Evolutionary conservation across 225 moss, liverwort and hornwort genomes (phyloP).

Genomic region (Marchantia polymorpha): DNA sequence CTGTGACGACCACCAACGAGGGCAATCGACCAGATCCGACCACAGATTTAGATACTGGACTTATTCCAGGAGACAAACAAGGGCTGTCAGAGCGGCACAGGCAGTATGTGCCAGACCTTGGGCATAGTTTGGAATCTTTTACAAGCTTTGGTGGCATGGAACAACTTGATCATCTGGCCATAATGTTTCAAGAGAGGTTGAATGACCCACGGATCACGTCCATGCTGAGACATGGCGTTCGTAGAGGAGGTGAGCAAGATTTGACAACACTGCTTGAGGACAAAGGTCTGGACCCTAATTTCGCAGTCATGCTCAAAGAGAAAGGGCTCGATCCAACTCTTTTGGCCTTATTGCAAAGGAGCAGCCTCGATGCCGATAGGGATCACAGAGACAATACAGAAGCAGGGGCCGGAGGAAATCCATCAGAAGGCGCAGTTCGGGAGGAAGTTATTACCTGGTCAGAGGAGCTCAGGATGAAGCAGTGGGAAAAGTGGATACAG

Average conservation of each 20-base stretch:
- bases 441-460: constrained; percentile 73
- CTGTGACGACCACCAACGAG: not conserved
- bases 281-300: constrained; percentile 89
- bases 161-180: constrained; percentile 74
- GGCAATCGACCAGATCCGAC: constrained; percentile 10
- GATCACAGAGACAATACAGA: constrained; percentile 63
- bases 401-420: constrained; percentile 49
- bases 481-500: constrained; percentile 71
- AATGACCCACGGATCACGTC: constrained; percentile 77
- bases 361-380: constrained; percentile 92
- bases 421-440: constrained; percentile 45
- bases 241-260: constrained; percentile 80
- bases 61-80: constrained; percentile 17
- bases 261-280: constrained; percentile 83
- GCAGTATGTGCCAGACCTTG: constrained; percentile 34
- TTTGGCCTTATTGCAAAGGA: constrained; percentile 82
- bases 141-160: constrained; percentile 63
- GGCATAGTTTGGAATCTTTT: constrained; percentile 47
- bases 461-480: constrained; percentile 64
- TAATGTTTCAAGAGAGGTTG: constrained; percentile 90
- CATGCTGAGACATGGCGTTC: constrained; percentile 67
- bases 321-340: constrained; percentile 94
- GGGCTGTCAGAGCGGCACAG: constrained; percentile 35
- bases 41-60: constrained; percentile 35
- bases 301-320: constrained; percentile 90